Evolutionary conservation across 2,329 filamentous ascomycete species (phyloP), one percentile per base, ranked within the genome.

Genomic region (Corynespora cassiicola): DNA sequence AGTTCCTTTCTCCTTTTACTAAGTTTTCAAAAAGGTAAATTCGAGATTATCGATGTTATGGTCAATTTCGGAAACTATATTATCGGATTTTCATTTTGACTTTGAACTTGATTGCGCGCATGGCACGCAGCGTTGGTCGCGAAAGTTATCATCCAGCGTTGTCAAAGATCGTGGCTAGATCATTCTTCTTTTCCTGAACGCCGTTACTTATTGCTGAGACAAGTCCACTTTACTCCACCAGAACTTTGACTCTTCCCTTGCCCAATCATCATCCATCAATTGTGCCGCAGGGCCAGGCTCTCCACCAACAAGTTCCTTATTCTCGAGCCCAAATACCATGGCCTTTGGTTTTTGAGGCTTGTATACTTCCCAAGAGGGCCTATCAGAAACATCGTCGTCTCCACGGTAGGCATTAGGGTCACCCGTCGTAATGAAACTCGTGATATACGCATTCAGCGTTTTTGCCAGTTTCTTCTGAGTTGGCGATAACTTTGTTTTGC

Each of bases 261-360:
- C 76, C 42, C 69, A 68, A 4, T 61, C 15, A 70, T 78, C 66
- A 74, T 58, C 38, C 33, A 64, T 47, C 36, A 75, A 63, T 37
- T 72, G 56, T 0, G 74, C 77, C n/a, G n/a, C n/a, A n/a, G n/a
- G n/a, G n/a, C n/a, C n/a, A 1, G 76, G 67, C 3, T 36, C 48
- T 1, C 61, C 63, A 33, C 45, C 74, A 52, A 45, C 69, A 56
- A 48, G 61, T 66, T 85, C 81, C 49, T 82, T 73, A 50, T 85
- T 85, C 2, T 79, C 81, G 24, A 72, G 54, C 2, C 81, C 82
- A 62, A 86, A 86, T 3, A 85, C 71, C 53, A 81, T 24, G 44
- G 61, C 42, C 42, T 51, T 18, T 23, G 49, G 16, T 23, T 44
- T 16, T 27, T 33, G 21, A 36, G 35, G 36, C 7, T 40, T 33